Evolutionary conservation across 306 rosid species (phyloP).

Genomic region (Quercus variabilis): DNA sequence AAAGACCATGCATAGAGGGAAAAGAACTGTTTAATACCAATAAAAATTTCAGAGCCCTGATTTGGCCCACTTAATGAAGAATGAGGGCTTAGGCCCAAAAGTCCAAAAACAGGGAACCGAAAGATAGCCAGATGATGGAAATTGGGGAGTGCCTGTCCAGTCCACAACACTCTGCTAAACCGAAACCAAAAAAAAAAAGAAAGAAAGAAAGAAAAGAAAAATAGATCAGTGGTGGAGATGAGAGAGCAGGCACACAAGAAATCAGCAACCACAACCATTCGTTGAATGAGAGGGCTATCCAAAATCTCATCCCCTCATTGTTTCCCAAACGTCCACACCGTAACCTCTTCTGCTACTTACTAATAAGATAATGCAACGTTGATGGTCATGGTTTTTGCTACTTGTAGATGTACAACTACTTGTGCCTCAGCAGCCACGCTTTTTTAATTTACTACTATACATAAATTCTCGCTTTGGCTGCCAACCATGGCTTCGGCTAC

Average conservation of each 20-base stretch:
- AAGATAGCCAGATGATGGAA: constrained; percentile 21
- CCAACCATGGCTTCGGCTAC: constrained; percentile 76
- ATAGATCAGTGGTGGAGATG: too few relatives aligned
- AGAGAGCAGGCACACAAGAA: constrained; percentile 1
- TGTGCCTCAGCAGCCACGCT: too few relatives aligned
- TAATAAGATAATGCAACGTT: too few relatives aligned
- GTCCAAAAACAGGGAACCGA: constrained; percentile 1
- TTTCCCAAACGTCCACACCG: constrained; percentile 44
- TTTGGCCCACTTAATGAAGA: background rate
- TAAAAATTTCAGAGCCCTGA: background rate
- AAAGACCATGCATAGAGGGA: too few relatives aligned
- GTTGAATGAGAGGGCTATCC: constrained; percentile 59
- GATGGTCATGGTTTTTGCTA: too few relatives aligned
- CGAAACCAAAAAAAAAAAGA: too few relatives aligned
- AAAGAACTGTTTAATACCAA: background rate
- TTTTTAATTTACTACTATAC: too few relatives aligned
- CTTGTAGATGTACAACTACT: too few relatives aligned
- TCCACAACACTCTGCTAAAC: too few relatives aligned
- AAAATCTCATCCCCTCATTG: constrained; percentile 66
- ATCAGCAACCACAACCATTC: constrained; percentile 62
- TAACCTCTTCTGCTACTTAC: constrained; percentile 2
- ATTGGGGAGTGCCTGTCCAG: background rate
- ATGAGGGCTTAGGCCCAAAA: constrained; percentile 21
- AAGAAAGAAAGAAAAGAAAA: too few relatives aligned
- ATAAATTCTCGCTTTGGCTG: too few relatives aligned